Evolutionary conservation across 305 asterid species (phyloP).

Genomic region (Fraxinus angustifolia): DNA sequence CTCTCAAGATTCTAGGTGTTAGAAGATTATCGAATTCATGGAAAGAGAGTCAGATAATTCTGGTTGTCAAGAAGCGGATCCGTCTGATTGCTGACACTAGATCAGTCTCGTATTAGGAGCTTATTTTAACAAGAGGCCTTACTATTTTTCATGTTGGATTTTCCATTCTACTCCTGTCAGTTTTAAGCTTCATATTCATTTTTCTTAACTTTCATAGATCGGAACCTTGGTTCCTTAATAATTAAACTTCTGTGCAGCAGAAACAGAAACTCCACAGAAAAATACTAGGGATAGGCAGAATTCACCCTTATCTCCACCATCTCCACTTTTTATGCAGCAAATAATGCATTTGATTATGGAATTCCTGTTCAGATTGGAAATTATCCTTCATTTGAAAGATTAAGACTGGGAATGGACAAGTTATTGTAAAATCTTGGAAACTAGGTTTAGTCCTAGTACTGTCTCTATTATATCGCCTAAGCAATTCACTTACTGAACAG

Average conservation of each 20-base stretch:
- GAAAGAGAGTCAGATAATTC: not conserved
- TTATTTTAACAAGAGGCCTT: not conserved
- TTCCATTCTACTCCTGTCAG: not conserved
- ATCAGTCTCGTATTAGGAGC: not conserved
- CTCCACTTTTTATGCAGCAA: conserved; percentile 22
- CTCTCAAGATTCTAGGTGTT: not conserved
- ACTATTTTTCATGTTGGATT: not conserved
- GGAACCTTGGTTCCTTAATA: not conserved
- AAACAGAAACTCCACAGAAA: not conserved
- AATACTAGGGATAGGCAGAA: not conserved
- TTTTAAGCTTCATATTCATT: not conserved
- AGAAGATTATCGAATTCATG: not conserved
- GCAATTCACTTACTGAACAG: conserved; percentile 33
- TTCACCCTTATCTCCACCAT: not conserved
- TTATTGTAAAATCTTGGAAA: conserved; percentile 37
- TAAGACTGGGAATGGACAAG: conserved; percentile 39
- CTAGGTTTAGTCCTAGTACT: conserved; percentile 33
- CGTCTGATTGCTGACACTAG: not conserved
- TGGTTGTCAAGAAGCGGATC: not conserved
- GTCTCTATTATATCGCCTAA: conserved; percentile 36
- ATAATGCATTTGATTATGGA: conserved; percentile 39
- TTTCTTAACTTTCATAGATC: not conserved
- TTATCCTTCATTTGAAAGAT: conserved; percentile 37
- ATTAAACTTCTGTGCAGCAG: not conserved
- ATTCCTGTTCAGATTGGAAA: not conserved